phyloP scores from a whole-genome alignment of 2,329 filamentous ascomycete species.

The Pseudogymnoascus sp. region DNA sequence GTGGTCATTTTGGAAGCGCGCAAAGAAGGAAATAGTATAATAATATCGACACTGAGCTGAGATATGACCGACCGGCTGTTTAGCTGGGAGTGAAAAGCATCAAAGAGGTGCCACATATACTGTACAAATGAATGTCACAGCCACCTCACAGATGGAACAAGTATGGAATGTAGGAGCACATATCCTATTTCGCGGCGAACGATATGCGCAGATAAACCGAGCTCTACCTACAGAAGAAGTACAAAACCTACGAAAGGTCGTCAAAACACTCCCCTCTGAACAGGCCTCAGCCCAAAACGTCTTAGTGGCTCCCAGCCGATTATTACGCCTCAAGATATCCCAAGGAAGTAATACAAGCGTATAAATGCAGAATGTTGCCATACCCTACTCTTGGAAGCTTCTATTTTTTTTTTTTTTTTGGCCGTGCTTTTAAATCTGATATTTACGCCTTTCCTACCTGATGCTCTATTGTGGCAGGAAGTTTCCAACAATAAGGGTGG shows the following conservation, averaged over 20 bases:
- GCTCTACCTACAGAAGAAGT: conserved; percentile 14
- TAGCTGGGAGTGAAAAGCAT: too few species aligned
- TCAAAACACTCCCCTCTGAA: conserved; percentile 12
- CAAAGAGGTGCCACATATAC: background rate
- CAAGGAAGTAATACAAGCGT: background rate
- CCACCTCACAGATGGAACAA: conserved; percentile 12
- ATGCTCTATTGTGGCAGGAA: conserved; percentile 71
- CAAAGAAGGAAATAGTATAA: background rate
- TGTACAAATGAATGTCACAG: background rate
- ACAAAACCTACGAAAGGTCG: conserved; percentile 12
- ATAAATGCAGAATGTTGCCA: background rate
- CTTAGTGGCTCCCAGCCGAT: conserved; percentile 14
- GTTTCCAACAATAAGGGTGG: conserved; percentile 90
- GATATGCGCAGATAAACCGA: conserved; percentile 16
- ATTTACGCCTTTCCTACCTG: conserved; percentile 3
- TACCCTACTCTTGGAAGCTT: background rate
- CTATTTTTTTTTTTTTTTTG: background rate
- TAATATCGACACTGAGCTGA: background rate
- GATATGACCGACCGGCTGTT: background rate
- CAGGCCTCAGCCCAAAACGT: conserved; percentile 14
- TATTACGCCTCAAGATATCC: conserved; percentile 12
- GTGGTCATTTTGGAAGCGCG: background rate
- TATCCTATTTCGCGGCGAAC: conserved; percentile 18
- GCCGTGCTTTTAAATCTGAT: background rate
- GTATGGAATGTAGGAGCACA: background rate